These are phyloP conservation scores for Rehmannia glutinosa DNA, from an alignment of 257 asterid species.

Conservation along the genomic window DNA sequence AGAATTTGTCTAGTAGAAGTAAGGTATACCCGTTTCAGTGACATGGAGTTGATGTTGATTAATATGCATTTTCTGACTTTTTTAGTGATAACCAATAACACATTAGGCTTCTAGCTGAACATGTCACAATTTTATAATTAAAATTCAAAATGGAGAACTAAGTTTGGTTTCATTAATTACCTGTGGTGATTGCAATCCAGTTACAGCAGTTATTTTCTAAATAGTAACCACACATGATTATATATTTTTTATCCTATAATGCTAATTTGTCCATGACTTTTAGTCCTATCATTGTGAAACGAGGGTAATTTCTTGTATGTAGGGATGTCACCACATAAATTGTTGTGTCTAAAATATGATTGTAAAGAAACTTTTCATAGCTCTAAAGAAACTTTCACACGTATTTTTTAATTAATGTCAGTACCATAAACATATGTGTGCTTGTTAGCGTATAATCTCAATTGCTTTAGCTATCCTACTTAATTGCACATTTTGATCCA, in stretches of 20 bases:
- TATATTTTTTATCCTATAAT: neutral
- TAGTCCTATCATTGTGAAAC: no score
- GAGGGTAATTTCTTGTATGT: no score
- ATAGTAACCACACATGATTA: neutral
- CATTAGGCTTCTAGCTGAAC: neutral
- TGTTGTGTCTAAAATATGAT: no score
- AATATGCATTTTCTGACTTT: neutral
- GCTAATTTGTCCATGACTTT: neutral
- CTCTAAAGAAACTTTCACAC: no score
- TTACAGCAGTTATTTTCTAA: neutral
- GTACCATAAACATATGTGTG: no score
- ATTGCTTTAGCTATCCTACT: no score
- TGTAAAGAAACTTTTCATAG: no score
- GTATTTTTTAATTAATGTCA: no score
- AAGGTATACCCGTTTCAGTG: conserved; percentile 45
- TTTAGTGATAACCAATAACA: neutral
- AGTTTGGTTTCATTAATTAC: neutral
- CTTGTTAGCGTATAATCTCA: no score
- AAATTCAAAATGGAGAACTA: neutral
- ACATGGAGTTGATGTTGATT: conserved; percentile 13
- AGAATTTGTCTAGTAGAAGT: conserved; percentile 47
- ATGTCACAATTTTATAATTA: neutral
- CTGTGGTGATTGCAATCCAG: neutral
- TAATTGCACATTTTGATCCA: no score
- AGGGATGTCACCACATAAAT: no score